Conservation (phyloP, 352 stramenopile species). For the Phytopythium montanum region DNA sequence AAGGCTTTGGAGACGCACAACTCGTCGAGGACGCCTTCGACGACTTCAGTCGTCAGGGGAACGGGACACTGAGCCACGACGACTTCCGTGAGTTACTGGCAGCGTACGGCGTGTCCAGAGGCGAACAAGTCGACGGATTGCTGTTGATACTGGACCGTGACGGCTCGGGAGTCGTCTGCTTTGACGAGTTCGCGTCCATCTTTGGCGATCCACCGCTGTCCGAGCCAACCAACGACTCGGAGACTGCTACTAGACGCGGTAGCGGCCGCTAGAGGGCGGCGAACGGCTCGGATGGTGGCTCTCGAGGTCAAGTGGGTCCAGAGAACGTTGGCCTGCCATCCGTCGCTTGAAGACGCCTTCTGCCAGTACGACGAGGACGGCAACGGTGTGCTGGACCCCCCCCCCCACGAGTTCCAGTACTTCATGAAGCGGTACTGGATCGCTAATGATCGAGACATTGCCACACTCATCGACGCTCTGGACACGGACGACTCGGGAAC, state of each 20-base stretch:
- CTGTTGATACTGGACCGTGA: conserved; percentile 45
- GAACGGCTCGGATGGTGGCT: conserved; percentile 30
- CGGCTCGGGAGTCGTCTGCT: conserved; percentile 42
- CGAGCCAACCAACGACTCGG: neutral
- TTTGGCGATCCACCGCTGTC: conserved; percentile 37
- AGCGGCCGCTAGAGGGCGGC: conserved; percentile 21
- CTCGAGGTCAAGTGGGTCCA: conserved; percentile 68
- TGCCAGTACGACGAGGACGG: conserved; percentile 57
- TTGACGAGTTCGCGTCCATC: conserved; percentile 59
- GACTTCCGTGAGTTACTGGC: conserved; percentile 48
- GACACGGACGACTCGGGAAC: conserved; percentile 48
- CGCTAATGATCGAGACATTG: conserved; percentile 46
- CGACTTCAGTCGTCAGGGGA: conserved; percentile 38
- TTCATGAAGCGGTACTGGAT: conserved; percentile 79
- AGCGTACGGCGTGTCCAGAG: conserved; percentile 39
- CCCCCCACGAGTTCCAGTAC: conserved; percentile 50
- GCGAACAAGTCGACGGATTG: conserved; percentile 39
- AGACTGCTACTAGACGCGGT: neutral
- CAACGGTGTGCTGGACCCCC: conserved; percentile 47
- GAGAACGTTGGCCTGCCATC: conserved; percentile 48
- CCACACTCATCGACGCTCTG: conserved; percentile 35
- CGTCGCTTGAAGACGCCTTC: conserved; percentile 59
- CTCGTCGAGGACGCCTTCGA: conserved; percentile 38
- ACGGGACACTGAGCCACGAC: conserved; percentile 33
- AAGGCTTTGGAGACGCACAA: conserved; percentile 24